phyloP scores from a whole-genome alignment of 768 basidiomycete genomes.

The Tephrocybe sp. region DNA sequence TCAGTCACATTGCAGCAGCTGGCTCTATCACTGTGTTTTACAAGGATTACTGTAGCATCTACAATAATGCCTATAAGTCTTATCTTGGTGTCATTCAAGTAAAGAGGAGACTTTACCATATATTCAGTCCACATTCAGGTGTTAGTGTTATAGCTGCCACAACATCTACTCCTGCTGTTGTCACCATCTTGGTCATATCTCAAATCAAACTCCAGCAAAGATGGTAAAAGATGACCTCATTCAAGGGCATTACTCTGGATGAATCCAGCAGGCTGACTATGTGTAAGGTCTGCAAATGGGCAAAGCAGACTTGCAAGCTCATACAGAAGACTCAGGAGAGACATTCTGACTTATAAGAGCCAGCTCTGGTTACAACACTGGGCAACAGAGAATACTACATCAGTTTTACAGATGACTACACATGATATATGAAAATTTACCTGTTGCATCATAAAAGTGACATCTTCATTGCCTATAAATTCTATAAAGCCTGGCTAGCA shows the following conservation, averaged over 20 bases:
- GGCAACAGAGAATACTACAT: slow-evolving; percentile 2
- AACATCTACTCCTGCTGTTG: slow-evolving; percentile 8
- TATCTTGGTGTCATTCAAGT: slow-evolving; percentile 2
- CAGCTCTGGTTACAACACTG: slow-evolving; percentile 8
- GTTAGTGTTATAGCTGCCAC: slow-evolving; percentile 8
- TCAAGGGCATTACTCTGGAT: slow-evolving; percentile 19
- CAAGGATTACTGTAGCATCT: background rate
- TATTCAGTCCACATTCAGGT: slow-evolving; percentile 4
- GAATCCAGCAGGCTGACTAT: background rate
- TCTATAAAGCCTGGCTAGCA: slow-evolving; percentile 1
- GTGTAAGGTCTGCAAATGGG: background rate
- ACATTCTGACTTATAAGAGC: slow-evolving; percentile 6
- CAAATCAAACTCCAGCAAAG: slow-evolving; percentile 15
- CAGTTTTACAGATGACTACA: slow-evolving; percentile 8
- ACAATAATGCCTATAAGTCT: background rate
- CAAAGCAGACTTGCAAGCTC: background rate
- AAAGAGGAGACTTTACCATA: slow-evolving; percentile 17
- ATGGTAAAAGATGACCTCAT: slow-evolving; percentile 21
- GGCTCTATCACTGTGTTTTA: background rate
- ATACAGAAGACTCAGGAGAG: slow-evolving; percentile 1
- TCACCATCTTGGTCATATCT: slow-evolving; percentile 24
- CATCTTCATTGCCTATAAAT: background rate
- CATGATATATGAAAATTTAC: background rate
- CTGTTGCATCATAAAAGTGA: slow-evolving; percentile 2
- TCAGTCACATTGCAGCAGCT: background rate